These are phyloP conservation scores for Hypoxylon cercidicola DNA, from an alignment of 495 filamentous ascomycete genomes.

Conservation along the genomic window DNA sequence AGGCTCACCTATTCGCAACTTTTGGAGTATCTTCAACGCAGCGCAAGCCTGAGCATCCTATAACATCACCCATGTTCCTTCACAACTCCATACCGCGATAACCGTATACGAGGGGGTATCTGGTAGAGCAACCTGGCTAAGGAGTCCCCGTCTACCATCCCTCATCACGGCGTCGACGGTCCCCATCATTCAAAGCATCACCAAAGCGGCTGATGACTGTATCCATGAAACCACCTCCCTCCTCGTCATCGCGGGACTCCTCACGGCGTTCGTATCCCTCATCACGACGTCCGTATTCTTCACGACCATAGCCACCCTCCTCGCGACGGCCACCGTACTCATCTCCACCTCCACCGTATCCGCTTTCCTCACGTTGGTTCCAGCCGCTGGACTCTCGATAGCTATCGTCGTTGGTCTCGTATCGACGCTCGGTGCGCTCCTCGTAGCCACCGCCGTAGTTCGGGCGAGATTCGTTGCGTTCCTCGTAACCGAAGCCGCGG, in stretches of 20 bases:
- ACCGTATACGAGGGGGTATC: slow-evolving; percentile 9
- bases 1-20: slow-evolving; percentile 15
- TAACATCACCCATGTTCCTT: background rate
- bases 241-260: slow-evolving; percentile 29
- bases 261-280: slow-evolving; percentile 41
- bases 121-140: slow-evolving; percentile 13
- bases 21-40: slow-evolving; percentile 38
- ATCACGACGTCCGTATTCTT: slow-evolving; percentile 31
- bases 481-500: slow-evolving; percentile 50
- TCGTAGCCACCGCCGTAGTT: slow-evolving; percentile 46
- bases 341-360: slow-evolving; percentile 35
- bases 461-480: slow-evolving; percentile 41
- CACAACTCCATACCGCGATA: slow-evolving; percentile 12
- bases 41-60: slow-evolving; percentile 10
- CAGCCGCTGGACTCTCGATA: slow-evolving; percentile 39
- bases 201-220: slow-evolving; percentile 38
- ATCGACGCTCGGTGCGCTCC: slow-evolving; percentile 50
- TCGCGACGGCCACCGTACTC: slow-evolving; percentile 35
- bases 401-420: slow-evolving; percentile 43
- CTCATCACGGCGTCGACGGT: slow-evolving; percentile 36
- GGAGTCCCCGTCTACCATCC: slow-evolving; percentile 32
- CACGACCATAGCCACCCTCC: slow-evolving; percentile 24
- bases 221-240: slow-evolving; percentile 40
- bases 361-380: slow-evolving; percentile 20
- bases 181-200: slow-evolving; percentile 40